phyloP scores from a whole-genome alignment of 2,329 filamentous ascomycete genomes.

The Sclerotinia subarctica region DNA sequence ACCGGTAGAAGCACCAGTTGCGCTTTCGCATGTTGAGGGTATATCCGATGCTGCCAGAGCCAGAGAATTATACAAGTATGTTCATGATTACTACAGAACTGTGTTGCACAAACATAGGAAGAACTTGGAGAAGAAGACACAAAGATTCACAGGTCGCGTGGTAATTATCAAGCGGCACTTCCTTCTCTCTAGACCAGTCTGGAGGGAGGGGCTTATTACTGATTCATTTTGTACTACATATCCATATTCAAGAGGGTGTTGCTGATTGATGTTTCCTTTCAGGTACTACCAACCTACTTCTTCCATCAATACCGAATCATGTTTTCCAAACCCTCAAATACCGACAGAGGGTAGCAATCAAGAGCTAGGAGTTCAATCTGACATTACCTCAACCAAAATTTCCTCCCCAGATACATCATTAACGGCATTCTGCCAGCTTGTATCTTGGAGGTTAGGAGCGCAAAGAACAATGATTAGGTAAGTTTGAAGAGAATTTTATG shows the following conservation, averaged over 20 bases:
- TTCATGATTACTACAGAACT: background rate
- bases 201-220: background rate
- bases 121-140: background rate
- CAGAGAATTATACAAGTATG: conserved; percentile 39
- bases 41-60: conserved; percentile 36
- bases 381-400: conserved; percentile 35
- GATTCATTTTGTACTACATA: background rate
- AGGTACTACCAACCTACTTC: conserved; percentile 37
- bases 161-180: background rate
- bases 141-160: background rate
- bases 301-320: conserved; percentile 15
- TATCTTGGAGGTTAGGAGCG: conserved; percentile 46
- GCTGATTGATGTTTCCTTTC: conserved; percentile 18
- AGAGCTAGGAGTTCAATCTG: conserved; percentile 28
- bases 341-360: conserved; percentile 14
- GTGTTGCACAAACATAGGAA: background rate
- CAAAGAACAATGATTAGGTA: conserved; percentile 48
- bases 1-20: conserved; percentile 30
- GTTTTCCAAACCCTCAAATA: conserved; percentile 1
- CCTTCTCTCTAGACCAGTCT: background rate
- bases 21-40: conserved; percentile 34
- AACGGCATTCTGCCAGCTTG: conserved; percentile 48
- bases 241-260: background rate
- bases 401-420: conserved; percentile 46
- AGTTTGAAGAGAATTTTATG: background rate